Evolutionary conservation across 2,329 filamentous ascomycete genomes (phyloP).

Genomic region (Penicillium sp.): DNA sequence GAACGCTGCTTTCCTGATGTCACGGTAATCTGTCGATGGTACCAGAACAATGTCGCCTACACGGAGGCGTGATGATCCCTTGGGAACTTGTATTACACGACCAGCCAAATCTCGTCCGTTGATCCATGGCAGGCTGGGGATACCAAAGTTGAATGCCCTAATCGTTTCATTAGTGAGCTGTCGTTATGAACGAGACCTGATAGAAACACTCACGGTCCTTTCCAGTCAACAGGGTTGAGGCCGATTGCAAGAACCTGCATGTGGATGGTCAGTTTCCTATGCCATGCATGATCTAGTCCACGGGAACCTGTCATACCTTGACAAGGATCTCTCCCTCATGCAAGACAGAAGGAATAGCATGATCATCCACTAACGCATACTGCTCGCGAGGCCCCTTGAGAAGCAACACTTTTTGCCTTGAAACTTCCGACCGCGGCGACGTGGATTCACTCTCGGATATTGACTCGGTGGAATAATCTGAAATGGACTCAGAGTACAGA

Average conservation of each 20-base stretch:
- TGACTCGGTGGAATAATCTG: conserved; percentile 3
- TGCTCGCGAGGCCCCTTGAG: conserved; percentile 50
- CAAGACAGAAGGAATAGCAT: conserved; percentile 47
- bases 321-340: conserved; percentile 57
- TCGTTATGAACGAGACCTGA: background rate
- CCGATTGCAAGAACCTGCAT: conserved; percentile 57
- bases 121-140: conserved; percentile 64
- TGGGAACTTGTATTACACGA: conserved; percentile 52
- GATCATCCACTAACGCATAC: conserved; percentile 47
- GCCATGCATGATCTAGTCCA: background rate
- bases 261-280: conserved; percentile 4
- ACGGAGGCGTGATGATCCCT: conserved; percentile 49
- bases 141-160: conserved; percentile 67
- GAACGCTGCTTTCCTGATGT: conserved; percentile 67
- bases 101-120: conserved; percentile 68
- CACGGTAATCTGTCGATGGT: conserved; percentile 72
- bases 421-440: conserved; percentile 4
- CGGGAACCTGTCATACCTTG: conserved; percentile 37
- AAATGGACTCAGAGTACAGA: conserved; percentile 8
- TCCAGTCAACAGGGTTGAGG: conserved; percentile 74
- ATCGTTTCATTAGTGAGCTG: background rate
- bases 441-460: background rate
- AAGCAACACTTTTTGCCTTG: conserved; percentile 48
- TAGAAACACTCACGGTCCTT: conserved; percentile 57
- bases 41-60: conserved; percentile 57